phyloP scores from a whole-genome alignment of 2,329 filamentous ascomycete genomes.

The Atkinsonella texensis region DNA sequence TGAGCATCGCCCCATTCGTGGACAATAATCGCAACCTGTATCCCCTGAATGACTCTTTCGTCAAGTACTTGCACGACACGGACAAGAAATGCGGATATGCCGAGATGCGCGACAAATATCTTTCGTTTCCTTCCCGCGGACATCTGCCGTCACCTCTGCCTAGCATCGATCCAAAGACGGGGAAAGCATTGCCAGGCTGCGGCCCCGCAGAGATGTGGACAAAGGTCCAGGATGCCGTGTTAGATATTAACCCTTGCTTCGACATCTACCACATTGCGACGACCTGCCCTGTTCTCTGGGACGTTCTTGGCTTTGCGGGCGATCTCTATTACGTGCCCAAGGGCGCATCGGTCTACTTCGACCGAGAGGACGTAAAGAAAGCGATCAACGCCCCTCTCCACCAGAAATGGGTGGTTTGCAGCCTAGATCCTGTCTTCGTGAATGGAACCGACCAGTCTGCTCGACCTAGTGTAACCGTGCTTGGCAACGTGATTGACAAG shows the following conservation, averaged over 20 bases:
- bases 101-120: slow-evolving; percentile 41
- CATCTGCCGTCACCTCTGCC: slow-evolving; percentile 4
- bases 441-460: slow-evolving; percentile 18
- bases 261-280: slow-evolving; percentile 58
- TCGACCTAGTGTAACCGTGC: not conserved
- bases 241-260: slow-evolving; percentile 61
- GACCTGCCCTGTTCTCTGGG: slow-evolving; percentile 59
- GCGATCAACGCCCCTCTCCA: slow-evolving; percentile 50
- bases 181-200: slow-evolving; percentile 16
- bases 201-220: slow-evolving; percentile 42
- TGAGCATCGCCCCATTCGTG: slow-evolving; percentile 43
- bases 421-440: slow-evolving; percentile 24
- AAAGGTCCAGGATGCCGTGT: slow-evolving; percentile 41
- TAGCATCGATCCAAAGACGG: slow-evolving; percentile 20
- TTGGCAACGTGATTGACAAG: slow-evolving; percentile 59
- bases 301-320: slow-evolving; percentile 59
- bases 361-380: slow-evolving; percentile 54
- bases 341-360: slow-evolving; percentile 48
- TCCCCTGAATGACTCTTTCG: slow-evolving; percentile 31
- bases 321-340: slow-evolving; percentile 48
- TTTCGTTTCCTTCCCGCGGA: slow-evolving; percentile 56
- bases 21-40: slow-evolving; percentile 49
- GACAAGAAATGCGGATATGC: slow-evolving; percentile 45
- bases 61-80: slow-evolving; percentile 18
- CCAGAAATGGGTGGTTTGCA: slow-evolving; percentile 44